Base-by-base conservation (phyloP, 345 rosid genomes). In the Syzygium oleosum region DNA sequence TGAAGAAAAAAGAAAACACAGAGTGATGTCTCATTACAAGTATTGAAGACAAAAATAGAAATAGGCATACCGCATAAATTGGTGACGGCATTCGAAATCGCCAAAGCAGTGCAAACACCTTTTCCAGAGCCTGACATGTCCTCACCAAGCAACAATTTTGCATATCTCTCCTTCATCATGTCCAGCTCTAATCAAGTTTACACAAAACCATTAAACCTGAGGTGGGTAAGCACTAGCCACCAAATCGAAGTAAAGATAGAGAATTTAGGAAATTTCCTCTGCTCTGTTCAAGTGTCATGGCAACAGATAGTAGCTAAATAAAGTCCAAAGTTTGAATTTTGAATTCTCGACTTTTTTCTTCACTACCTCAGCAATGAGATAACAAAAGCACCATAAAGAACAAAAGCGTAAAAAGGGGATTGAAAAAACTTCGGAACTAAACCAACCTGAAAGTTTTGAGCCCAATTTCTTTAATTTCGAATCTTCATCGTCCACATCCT, bases 61-160 rank as follows among this genome's bases (percentile, higher is more conserved):
- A 55, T 53, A 25, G 25, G 85, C 34, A 52, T 93, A 96, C 99
- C 99, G 90, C 98, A 96, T 31, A 98, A 95, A 92, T 98, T 98
- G 63, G 99, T 98, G 86, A 98, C 95, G 89, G 99, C 96, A 92
- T 98, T 98, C 34, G 98, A 96, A 86, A 96, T 93, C 31, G 99
- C 98, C 91, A 96, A 89, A 88, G 99, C 97, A 13, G 99, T 92
- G 89, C 96, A 94, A 54, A 93, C 99, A 14, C 99, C 99, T 91
- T 95, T 95, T 15, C 99, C 99, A 53, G 96, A 95, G 22, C 99
- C 99, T 85, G 99, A 98, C 99, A 98, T 96, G 88, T 98, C 99
- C 88, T 98, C 99, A 13, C 99, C 99, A 85, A 98, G 99, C 88
- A 98, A 88, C 92, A 98, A 89, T 87, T 98, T 98, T 23, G 99